Base-by-base conservation (phyloP, 164 flowering plant genomes). In the Paratinospora sagittata region DNA sequence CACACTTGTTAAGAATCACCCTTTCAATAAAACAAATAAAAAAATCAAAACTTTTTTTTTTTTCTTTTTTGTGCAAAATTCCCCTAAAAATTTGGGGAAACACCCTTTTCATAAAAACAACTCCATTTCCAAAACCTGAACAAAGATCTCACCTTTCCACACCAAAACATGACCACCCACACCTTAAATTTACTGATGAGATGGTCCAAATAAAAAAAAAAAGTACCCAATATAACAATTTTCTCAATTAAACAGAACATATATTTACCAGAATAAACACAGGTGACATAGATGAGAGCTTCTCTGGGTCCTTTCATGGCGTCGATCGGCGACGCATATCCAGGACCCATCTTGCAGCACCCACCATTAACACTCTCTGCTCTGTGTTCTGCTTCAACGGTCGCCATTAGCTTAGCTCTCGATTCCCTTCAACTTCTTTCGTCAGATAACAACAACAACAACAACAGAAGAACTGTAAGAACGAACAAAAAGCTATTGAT, bases 291-390 rank as follows among this genome's bases (percentile, higher is more conserved):
- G 61, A 68, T 58, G 5, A 68, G 36, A 49, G 70, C 61, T 30
- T 68, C 70, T 52, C 34, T 52, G 62, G 70, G 70, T 27, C 70
- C 70, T 1, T n/a, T 13, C 70, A 68, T 68, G 62, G 70, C 70
- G 5, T 68, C 62, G 30, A 68, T 21, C n/a, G 70, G 70, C 4
- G 70, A 47, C 3, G 62, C 70, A 41, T 68, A 68, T 2, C 70
- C 70, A 9, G 70, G 70, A 6, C 70, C 70, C 19, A 13, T 33
- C 39, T 68, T 68, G 33, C 60, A 47, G 39, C 70, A 68, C 17
- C 37, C 62, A 10, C 70, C 33, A 23, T 17, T 5, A n/a, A 6
- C 37, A 45, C 6, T 39, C 23, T n/a, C 47, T 14, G 36, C 61
- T 17, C 41, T n/a, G 36, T 68, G 36, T 68, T 68, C 62, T 17